Conservation (phyloP, 2,329 filamentous ascomycete species). For the Sporothrix pseudoabietina region DNA sequence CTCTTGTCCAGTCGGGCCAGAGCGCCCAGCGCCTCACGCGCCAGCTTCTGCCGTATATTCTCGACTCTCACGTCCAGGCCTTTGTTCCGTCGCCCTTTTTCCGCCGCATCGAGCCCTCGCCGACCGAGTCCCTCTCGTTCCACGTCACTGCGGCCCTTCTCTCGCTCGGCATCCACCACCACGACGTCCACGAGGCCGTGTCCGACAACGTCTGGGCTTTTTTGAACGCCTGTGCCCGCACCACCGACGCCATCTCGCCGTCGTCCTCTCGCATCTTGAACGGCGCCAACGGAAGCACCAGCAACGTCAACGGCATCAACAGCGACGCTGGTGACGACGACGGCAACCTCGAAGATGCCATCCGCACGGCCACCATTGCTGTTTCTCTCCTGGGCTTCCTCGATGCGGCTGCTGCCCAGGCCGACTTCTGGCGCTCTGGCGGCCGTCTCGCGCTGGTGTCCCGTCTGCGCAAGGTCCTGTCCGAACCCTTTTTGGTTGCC, state of each 20-base stretch:
- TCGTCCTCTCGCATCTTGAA: conserved; percentile 25
- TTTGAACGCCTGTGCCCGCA: conserved; percentile 67
- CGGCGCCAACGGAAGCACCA: conserved; percentile 8
- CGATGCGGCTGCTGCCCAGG: conserved; percentile 75
- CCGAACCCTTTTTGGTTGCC: conserved; percentile 80
- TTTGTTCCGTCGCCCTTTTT: conserved; percentile 82
- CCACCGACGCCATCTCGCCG: conserved; percentile 54
- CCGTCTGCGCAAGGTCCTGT: conserved; percentile 71
- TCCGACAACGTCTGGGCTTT: conserved; percentile 70
- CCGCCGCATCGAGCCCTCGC: conserved; percentile 79
- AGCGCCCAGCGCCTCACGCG: conserved; percentile 77
- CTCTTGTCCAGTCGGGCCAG: conserved; percentile 67
- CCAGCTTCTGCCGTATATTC: conserved; percentile 80
- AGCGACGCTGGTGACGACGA: conserved; percentile 59
- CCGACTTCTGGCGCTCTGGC: conserved; percentile 76
- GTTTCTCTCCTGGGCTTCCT: conserved; percentile 90
- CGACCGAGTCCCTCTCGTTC: conserved; percentile 80
- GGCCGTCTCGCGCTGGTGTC: conserved; percentile 75
- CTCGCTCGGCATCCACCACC: conserved; percentile 74
- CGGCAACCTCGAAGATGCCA: conserved; percentile 65
- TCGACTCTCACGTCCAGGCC: conserved; percentile 77
- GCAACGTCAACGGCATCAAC: conserved; percentile 42
- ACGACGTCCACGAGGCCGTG: conserved; percentile 66
- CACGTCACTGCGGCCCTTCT: conserved; percentile 80
- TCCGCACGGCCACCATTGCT: conserved; percentile 72